Evolutionary conservation across 345 rosid genomes (phyloP).

Genomic region (Boechera retrofracta): DNA sequence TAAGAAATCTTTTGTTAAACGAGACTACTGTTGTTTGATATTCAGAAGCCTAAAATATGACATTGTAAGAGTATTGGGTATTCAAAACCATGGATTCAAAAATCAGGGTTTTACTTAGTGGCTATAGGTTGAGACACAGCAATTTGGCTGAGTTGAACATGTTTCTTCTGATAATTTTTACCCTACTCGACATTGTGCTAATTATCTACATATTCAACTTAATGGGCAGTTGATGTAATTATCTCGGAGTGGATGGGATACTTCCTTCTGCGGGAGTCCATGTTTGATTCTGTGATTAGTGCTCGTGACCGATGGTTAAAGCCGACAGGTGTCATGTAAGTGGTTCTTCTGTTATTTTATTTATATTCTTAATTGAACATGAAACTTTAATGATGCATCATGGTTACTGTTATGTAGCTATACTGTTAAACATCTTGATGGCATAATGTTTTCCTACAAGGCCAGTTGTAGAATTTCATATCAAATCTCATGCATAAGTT

Average conservation of each 20-base stretch:
- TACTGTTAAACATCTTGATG: neutral
- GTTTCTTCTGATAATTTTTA: neutral
- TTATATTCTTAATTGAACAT: neutral
- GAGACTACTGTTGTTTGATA: neutral
- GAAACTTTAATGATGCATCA: constrained; percentile 5
- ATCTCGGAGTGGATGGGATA: constrained; percentile 99
- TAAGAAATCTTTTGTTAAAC: neutral
- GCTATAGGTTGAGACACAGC: neutral
- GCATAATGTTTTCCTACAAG: neutral
- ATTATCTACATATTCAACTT: neutral
- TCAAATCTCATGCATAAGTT: neutral
- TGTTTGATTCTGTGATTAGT: constrained; percentile 97
- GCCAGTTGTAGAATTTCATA: neutral
- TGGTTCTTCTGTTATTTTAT: neutral
- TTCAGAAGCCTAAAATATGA: neutral
- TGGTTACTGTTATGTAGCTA: constrained; percentile 6
- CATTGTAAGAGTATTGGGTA: neutral
- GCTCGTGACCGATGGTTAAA: constrained; percentile 99
- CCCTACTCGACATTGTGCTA: constrained; percentile 23
- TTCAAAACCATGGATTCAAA: neutral
- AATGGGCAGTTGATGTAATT: constrained; percentile 85
- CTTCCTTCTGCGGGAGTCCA: constrained; percentile 93
- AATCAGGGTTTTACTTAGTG: neutral
- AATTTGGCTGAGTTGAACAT: constrained; percentile 23
- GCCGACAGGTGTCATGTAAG: constrained; percentile 93